Evolutionary conservation across 1,284 basidiomycete species (phyloP), one percentile per base, ranked within the genome.

Genomic region (Ceratobasidium sp.): DNA sequence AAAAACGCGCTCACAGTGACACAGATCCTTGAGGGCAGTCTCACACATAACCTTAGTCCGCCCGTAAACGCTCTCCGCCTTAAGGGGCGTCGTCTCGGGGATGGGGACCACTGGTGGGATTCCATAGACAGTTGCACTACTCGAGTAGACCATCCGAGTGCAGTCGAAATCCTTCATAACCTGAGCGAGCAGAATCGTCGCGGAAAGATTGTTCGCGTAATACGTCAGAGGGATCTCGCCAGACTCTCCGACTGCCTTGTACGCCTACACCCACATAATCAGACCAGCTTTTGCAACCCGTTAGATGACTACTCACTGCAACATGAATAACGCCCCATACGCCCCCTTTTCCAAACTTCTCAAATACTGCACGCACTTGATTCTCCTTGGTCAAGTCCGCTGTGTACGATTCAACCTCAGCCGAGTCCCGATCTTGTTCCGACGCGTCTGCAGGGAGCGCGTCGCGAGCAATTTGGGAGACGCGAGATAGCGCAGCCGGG

Each of bases 191-290:
- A 89, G 91, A 79, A 97, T 86, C 2, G 96, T 96, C 12, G 95
- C 96, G 50, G 89, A 86, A 78, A 98, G 96, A 83, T 98, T 98
- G 87, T 96, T 96, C 81, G 90, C 87, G 84, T 98, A 98, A 86
- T 98, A 99, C 17, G 92, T 90, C 83, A 99, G 86, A 15, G 98
- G 98, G 78, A 96, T 93, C 86, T 98, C 95, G 38, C 93, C 93
- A n/a, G 95, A 96, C 86, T 99, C 98, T 70, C 98, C 98, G 40
- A 99, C 98, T 17, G 97, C 96, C 88, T 99, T 99, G 88, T 96
- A 93, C 3, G 98, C 98, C 94, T 95, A 80, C 52, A 50, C 13
- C 46, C 40, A 46, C 20, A 26, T 5, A 46, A 9, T 69, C 46
- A 69, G 77, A 59, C 65, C 13, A 17, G 38, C 5, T 23, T 28